These are phyloP conservation scores for Cinnamomum chago DNA, from an alignment of 164 flowering plant genomes.

Conservation along the genomic window DNA sequence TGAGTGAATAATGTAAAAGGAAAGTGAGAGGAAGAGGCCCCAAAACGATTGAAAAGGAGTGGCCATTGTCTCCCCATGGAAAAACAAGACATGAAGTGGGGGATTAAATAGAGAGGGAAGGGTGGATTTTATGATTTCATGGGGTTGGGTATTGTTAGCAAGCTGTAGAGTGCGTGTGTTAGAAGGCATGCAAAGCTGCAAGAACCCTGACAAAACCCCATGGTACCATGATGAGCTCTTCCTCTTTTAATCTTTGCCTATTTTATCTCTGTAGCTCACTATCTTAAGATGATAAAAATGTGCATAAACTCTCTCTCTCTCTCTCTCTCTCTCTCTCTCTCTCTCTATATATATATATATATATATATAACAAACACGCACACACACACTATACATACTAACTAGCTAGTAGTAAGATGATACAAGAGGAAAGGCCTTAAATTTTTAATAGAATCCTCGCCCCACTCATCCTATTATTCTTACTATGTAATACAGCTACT, in stretches of 20 bases:
- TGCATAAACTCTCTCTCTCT: not conserved
- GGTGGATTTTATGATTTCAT: slow-evolving; percentile 13
- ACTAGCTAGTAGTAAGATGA: not conserved
- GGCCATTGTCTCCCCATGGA: slow-evolving; percentile 34
- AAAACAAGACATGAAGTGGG: slow-evolving; percentile 10
- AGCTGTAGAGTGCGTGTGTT: slow-evolving; percentile 17
- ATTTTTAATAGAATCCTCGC: no score
- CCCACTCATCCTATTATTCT: not conserved
- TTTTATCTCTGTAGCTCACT: not conserved
- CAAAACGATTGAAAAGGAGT: slow-evolving; percentile 26
- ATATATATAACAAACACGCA: no score
- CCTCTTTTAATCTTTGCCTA: not conserved
- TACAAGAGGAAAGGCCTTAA: not conserved
- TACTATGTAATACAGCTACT: not conserved
- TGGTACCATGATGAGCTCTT: slow-evolving; percentile 22
- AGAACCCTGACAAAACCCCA: slow-evolving; percentile 16
- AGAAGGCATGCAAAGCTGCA: slow-evolving; percentile 35
- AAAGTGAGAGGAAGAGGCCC: slow-evolving; percentile 39
- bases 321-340: not conserved
- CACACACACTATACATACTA: not conserved
- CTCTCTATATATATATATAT: no score
- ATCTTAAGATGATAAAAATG: not conserved
- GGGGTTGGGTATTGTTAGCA: slow-evolving; percentile 7
- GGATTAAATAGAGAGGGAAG: slow-evolving; percentile 25
- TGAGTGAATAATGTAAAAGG: slow-evolving; percentile 29